A percentile compares a stretch with the other conserved stretches of the same genome.
phyloP scores from a whole-genome alignment of 1,284 basidiomycete genomes.

The Papiliotrema flavescens region DNA sequence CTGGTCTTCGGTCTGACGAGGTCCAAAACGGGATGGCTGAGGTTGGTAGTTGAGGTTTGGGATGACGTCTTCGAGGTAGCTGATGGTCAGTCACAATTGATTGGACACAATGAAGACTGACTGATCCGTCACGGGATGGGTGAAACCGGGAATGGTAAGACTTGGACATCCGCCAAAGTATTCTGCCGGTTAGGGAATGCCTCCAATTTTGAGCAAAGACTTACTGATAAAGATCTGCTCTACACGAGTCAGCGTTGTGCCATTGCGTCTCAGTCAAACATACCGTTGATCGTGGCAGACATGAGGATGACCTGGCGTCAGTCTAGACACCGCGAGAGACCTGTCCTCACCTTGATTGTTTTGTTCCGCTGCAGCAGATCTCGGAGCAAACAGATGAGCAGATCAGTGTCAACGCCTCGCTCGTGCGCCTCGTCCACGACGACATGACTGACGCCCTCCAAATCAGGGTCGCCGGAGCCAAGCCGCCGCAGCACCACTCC shows the following conservation, averaged over 20 bases:
- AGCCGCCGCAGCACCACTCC: conserved; percentile 82
- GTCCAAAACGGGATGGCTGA: conserved; percentile 37
- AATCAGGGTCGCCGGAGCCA: conserved; percentile 63
- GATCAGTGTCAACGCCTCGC: conserved; percentile 83
- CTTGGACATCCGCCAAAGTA: conserved; percentile 80
- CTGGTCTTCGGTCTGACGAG: conserved; percentile 56
- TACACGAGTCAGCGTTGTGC: conserved; percentile 9
- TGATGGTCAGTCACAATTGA: conserved; percentile 32
- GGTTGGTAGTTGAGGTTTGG: conserved; percentile 55
- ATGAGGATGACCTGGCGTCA: conserved; percentile 38
- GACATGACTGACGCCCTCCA: conserved; percentile 74
- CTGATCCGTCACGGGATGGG: conserved; percentile 74
- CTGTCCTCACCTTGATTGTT: conserved; percentile 62
- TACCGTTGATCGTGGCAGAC: conserved; percentile 75
- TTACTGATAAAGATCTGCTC: conserved; percentile 62
- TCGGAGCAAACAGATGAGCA: conserved; percentile 77
- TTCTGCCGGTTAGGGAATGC: conserved; percentile 45
- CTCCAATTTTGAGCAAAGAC: conserved; percentile 2
- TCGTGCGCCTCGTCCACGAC: conserved; percentile 94
- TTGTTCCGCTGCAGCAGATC: conserved; percentile 69
- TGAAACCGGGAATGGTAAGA: conserved; percentile 77
- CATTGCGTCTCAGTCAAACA: conserved; percentile 1
- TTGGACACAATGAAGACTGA: conserved; percentile 23
- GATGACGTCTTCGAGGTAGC: conserved; percentile 77
- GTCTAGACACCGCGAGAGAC: background rate